Percentiles rank a stretch among this genome's conserved stretches.
phyloP scores from a whole-genome alignment of 73 alveolate species.

The Paramecium octaurelia region DNA sequence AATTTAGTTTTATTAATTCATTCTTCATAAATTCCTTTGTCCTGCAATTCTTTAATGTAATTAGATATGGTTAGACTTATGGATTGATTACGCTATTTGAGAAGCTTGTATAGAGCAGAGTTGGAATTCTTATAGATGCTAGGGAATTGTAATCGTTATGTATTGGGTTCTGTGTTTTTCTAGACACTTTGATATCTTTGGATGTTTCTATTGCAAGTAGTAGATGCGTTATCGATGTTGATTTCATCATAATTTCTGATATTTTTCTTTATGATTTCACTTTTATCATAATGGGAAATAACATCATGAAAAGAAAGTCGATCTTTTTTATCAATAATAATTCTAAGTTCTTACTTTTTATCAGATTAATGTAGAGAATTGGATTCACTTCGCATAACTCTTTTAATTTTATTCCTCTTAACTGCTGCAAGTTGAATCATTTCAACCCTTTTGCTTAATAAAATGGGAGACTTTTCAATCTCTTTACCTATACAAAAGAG shows the following conservation, averaged over 20 bases:
- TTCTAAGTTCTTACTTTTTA: neutral
- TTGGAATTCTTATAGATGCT: neutral
- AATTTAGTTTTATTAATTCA: neutral
- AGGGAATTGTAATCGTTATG: neutral
- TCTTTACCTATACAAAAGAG: slow-evolving; percentile 44
- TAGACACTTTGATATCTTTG: neutral
- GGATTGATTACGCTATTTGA: neutral
- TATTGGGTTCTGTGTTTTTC: neutral
- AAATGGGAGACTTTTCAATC: slow-evolving; percentile 42
- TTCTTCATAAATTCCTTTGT: neutral
- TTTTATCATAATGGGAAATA: neutral
- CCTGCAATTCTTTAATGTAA: neutral
- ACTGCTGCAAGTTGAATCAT: neutral
- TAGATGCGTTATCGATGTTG: neutral
- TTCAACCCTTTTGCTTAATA: neutral
- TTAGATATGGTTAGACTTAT: neutral
- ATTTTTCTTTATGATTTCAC: neutral
- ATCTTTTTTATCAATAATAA: neutral
- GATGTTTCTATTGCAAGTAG: neutral
- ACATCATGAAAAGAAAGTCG: neutral
- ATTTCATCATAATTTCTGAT: neutral
- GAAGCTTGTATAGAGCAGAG: neutral
- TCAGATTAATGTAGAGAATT: neutral
- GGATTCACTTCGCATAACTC: neutral
- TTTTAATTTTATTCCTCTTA: neutral